Conservation (phyloP, 2,329 filamentous ascomycete genomes). For the Byssoonygena ceratinophila region DNA sequence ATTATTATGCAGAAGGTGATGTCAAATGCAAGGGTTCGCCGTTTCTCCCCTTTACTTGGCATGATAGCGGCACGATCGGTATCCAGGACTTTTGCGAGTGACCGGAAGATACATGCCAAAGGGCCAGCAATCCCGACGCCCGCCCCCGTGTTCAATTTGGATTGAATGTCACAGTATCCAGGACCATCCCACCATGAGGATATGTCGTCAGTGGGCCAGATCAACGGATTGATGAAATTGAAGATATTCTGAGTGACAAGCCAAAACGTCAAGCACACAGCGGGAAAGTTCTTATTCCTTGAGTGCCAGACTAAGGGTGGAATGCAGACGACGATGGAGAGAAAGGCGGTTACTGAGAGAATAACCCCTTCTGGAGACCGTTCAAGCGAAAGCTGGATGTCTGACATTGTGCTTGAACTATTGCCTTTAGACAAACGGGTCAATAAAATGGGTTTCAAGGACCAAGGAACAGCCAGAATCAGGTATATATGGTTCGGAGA, state of each 20-base stretch:
- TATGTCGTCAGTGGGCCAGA: conserved; percentile 53
- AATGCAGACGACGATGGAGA: conserved; percentile 44
- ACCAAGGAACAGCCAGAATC: neutral
- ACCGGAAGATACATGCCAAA: conserved; percentile 49
- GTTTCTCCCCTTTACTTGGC: conserved; percentile 40
- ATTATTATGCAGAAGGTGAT: conserved; percentile 46
- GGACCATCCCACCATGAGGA: conserved; percentile 47
- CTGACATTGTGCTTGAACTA: neutral
- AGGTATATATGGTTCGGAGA: neutral
- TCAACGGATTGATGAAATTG: conserved; percentile 51
- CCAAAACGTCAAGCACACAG: conserved; percentile 48
- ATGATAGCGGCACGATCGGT: conserved; percentile 45
- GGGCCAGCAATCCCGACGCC: conserved; percentile 45
- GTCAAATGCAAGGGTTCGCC: conserved; percentile 42
- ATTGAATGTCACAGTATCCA: conserved; percentile 55
- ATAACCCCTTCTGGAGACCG: conserved; percentile 28
- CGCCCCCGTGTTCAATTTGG: conserved; percentile 47
- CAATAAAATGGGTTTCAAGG: neutral
- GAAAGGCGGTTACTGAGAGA: conserved; percentile 41
- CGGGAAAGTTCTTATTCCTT: conserved; percentile 50
- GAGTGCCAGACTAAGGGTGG: conserved; percentile 52
- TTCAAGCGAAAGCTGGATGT: conserved; percentile 5
- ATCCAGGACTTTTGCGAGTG: conserved; percentile 51
- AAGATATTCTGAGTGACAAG: conserved; percentile 47
- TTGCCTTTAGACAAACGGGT: neutral